Evolutionary conservation across 176 grass and related monocot species (phyloP).

Genomic region (Tuctoria greenei): DNA sequence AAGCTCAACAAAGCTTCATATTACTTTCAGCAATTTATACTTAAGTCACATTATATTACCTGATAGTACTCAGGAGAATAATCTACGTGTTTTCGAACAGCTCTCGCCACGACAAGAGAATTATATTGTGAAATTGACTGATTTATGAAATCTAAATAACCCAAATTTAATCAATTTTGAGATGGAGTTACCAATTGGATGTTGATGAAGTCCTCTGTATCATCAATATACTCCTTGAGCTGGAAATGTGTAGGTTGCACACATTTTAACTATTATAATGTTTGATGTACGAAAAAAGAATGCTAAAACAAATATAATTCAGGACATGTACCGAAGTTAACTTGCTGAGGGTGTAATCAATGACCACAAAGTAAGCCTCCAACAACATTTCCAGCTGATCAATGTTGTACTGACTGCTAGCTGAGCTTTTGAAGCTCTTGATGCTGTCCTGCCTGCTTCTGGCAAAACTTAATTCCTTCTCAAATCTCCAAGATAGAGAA

Average conservation of each 20-base stretch:
- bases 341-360: conserved; percentile 82
- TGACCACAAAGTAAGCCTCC: conserved; percentile 94
- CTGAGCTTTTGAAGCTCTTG: conserved; percentile 57
- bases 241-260: conserved; percentile 38
- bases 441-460: conserved; percentile 68
- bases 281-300: not conserved
- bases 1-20: not conserved
- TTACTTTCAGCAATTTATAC: not conserved
- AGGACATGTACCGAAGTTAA: conserved; percentile 65
- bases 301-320: not conserved
- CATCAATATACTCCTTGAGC: conserved; percentile 99
- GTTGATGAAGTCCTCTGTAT: conserved; percentile 97
- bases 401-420: conserved; percentile 54
- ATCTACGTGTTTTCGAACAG: not conserved
- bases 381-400: conserved; percentile 91
- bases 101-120: not conserved
- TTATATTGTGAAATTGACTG: not conserved
- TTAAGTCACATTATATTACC: not conserved
- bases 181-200: conserved; percentile 69
- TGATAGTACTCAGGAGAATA: not conserved
- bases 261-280: conserved; percentile 10
- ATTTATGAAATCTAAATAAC: conserved; percentile 9
- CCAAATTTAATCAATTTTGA: not conserved
- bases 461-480: conserved; percentile 61
- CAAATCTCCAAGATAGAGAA: conserved; percentile 50